Evolutionary conservation across 2,329 filamentous ascomycete species (phyloP).

Genomic region (Xylariaceae sp.): DNA sequence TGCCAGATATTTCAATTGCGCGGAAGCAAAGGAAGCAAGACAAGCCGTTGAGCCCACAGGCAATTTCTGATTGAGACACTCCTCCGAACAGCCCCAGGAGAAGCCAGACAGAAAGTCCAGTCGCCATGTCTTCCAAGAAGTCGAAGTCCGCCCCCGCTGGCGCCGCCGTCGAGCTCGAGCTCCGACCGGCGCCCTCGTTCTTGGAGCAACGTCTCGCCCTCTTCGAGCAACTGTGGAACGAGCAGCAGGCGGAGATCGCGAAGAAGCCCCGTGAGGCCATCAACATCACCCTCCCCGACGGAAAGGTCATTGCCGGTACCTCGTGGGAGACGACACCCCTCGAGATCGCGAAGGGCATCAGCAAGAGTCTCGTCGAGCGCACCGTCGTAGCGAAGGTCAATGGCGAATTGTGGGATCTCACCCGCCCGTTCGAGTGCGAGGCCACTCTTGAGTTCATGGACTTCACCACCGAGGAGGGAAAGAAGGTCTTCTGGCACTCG

Average conservation of each 20-base stretch:
- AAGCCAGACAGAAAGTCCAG: not conserved
- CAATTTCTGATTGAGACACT: constrained; percentile 3
- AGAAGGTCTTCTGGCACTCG: constrained; percentile 97
- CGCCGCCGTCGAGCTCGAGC: constrained; percentile 14
- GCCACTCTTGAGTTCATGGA: constrained; percentile 79
- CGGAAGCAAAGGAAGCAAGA: not conserved
- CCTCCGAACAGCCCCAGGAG: not conserved
- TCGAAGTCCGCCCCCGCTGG: constrained; percentile 16
- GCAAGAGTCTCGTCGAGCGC: constrained; percentile 78
- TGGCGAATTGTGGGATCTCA: constrained; percentile 81
- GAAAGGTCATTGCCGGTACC: constrained; percentile 65
- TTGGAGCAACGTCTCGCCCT: constrained; percentile 69
- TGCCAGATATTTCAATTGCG: constrained; percentile 5
- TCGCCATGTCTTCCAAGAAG: constrained; percentile 19
- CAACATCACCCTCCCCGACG: constrained; percentile 67
- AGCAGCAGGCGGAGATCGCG: constrained; percentile 31
- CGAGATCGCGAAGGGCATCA: constrained; percentile 71
- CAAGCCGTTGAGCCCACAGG: not conserved
- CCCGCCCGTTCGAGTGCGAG: constrained; percentile 80
- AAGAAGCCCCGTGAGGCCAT: constrained; percentile 68
- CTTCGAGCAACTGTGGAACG: constrained; percentile 19
- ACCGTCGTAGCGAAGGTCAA: constrained; percentile 74
- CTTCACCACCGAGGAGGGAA: constrained; percentile 69
- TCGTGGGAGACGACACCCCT: constrained; percentile 89
- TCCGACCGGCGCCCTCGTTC: constrained; percentile 37